phyloP scores from a whole-genome alignment of 805 yeast species.

The Candida vartiovaarae region DNA sequence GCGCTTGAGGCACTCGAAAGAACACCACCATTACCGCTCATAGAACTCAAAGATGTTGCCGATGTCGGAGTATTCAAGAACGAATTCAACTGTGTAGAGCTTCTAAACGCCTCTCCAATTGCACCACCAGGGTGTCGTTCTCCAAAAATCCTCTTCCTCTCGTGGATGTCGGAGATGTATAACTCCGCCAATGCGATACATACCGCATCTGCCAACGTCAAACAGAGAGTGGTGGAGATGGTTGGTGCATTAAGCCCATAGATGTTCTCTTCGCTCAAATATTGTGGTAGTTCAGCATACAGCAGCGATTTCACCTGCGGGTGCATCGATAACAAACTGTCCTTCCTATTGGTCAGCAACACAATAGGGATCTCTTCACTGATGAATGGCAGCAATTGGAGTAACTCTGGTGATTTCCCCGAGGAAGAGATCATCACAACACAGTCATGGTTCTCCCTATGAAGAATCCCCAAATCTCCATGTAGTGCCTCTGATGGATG shows the following conservation, averaged over 20 bases:
- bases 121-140: slow-evolving; percentile 89
- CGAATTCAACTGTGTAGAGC: slow-evolving; percentile 5
- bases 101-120: slow-evolving; percentile 51
- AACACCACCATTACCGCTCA: not conserved
- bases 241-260: slow-evolving; percentile 89
- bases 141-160: slow-evolving; percentile 52
- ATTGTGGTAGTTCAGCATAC: slow-evolving; percentile 54
- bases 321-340: slow-evolving; percentile 46
- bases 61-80: slow-evolving; percentile 16
- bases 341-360: slow-evolving; percentile 54
- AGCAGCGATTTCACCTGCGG: slow-evolving; percentile 46
- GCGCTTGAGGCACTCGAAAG: slow-evolving; percentile 1
- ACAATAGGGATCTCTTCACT: slow-evolving; percentile 47
- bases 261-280: slow-evolving; percentile 46
- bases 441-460: slow-evolving; percentile 46
- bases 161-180: slow-evolving; percentile 46
- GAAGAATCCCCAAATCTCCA: slow-evolving; percentile 76
- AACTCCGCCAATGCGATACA: slow-evolving; percentile 67
- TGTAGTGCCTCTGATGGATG: slow-evolving; percentile 89
- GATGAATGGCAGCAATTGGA: slow-evolving; percentile 43
- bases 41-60: slow-evolving; percentile 6
- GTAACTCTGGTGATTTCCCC: slow-evolving; percentile 76
- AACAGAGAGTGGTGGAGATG: slow-evolving; percentile 68
- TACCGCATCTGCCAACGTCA: slow-evolving; percentile 73
- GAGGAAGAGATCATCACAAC: slow-evolving; percentile 67